Evolutionary conservation across 1,139 yeast genomes (phyloP), one percentile per base, ranked within the genome.

Genomic region (Pichia cactophila): DNA sequence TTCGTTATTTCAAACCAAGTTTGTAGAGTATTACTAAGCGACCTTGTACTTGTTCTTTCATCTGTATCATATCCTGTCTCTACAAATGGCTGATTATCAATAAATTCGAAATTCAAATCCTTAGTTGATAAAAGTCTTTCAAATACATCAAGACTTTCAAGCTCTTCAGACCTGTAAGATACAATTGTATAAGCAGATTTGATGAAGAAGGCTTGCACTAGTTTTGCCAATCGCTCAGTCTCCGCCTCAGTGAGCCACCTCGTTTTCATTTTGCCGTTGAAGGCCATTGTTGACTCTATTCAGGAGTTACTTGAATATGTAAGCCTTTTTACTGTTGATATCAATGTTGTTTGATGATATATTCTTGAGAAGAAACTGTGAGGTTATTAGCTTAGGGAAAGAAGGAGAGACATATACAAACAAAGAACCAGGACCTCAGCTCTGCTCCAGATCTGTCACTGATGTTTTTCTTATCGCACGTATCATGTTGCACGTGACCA

Each of bases 1-100:
- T 81, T 67, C 55, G 81, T 82, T 20, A 87, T 63, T 60, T 85
- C 84, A 70, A 86, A 87, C 94, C 87, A 81, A 56, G 26, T 73
- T 75, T 78, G 78, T 50, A 68, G 57, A 55, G 14, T 31, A 12
- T 31, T 31, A 12, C n/a, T 31, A 14, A 31, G 35, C n/a, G 35
- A 31, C 4, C 11, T 12, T 10, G n/a, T 31, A 12, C 35, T 31
- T 12, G 35, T 31, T 31, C n/a, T 14, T 10, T 31, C 35, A 31
- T 31, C 35, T 31, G 35, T 11, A 31, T 31, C 35, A 12, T 10
- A 12, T 31, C 23, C 23, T 9, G 16, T n/a, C 38, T 35, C 38
- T 5, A 4, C 12, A 35, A 8, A 16, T 8, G 9, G 8, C 8
- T 35, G 38, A 35, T 16, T 17, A 16, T 17, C 38, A 16, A 16